phyloP scores from a whole-genome alignment of 306 rosid genomes.

The Carpinus fangiana region DNA sequence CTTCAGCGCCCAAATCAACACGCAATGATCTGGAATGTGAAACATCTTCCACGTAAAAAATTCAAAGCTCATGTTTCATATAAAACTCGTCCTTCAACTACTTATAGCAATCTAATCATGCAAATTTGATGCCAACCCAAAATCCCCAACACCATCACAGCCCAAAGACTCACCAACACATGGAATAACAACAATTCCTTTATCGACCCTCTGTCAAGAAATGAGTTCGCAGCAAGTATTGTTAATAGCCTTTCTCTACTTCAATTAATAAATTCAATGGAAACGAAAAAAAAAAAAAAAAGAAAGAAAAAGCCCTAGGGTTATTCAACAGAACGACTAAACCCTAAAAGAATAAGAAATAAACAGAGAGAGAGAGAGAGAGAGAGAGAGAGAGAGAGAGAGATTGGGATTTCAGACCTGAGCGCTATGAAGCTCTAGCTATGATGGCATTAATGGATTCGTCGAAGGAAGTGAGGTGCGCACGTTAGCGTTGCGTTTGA shows the following conservation, averaged over 20 bases:
- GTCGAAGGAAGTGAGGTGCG: constrained; percentile 45
- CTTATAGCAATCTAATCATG: not conserved
- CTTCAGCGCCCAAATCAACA: constrained; percentile 46
- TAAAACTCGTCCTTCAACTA: constrained; percentile 27
- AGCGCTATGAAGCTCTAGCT: constrained; percentile 20
- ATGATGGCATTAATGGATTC: constrained; percentile 32
- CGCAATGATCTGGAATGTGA: constrained; percentile 28
- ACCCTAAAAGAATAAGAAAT: constrained; percentile 15
- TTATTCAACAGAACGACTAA: constrained; percentile 29
- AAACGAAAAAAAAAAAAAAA: constrained; percentile 12
- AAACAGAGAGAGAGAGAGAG: not conserved
- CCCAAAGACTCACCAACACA: constrained; percentile 9
- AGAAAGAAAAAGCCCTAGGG: constrained; percentile 36
- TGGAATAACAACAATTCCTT: not conserved
- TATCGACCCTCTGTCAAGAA: constrained; percentile 8
- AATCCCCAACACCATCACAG: constrained; percentile 28
- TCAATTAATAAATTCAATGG: constrained; percentile 17
- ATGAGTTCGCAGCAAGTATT: constrained; percentile 12
- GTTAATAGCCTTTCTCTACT: constrained; percentile 26
- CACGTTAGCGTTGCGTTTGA: constrained; percentile 45
- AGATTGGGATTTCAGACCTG: constrained; percentile 35
- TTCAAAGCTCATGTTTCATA: constrained; percentile 38
- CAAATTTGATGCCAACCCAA: constrained; percentile 21
- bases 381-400: not conserved
- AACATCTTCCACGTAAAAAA: constrained; percentile 39